Evolutionary conservation across 1,284 basidiomycete species (phyloP).

Genomic region (Pterulicium gracile): DNA sequence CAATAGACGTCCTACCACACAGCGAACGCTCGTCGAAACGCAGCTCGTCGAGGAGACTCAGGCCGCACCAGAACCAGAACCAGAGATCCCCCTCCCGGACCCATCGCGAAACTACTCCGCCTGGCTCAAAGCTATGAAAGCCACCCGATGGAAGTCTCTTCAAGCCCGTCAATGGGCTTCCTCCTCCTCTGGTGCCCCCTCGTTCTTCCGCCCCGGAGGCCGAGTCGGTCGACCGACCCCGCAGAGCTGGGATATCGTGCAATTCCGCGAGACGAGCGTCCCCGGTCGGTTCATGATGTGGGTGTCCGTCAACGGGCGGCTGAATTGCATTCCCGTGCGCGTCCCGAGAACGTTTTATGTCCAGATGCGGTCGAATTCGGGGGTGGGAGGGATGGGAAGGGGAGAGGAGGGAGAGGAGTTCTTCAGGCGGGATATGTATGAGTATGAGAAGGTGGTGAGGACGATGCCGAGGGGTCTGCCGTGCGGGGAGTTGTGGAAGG

Average conservation of each 20-base stretch:
- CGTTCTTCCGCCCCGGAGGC: conserved; percentile 64
- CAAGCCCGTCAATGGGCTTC: conserved; percentile 37
- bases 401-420: conserved; percentile 32
- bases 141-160: conserved; percentile 61
- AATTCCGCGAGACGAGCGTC: conserved; percentile 70
- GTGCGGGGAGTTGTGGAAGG: conserved; percentile 74
- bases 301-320: conserved; percentile 77
- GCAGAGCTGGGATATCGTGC: conserved; percentile 87
- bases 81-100: conserved; percentile 40
- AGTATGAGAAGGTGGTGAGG: conserved; percentile 64
- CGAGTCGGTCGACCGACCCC: conserved; percentile 37
- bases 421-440: conserved; percentile 65
- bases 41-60: not conserved
- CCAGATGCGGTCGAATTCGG: conserved; percentile 68
- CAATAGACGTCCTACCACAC: too few relatives aligned
- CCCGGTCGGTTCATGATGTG: conserved; percentile 86
- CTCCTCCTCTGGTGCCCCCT: conserved; percentile 32
- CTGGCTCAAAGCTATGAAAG: conserved; percentile 76
- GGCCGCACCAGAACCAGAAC: conserved; percentile 22
- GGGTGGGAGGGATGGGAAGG: not conserved
- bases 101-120: conserved; percentile 59
- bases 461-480: conserved; percentile 77
- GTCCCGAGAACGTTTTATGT: conserved; percentile 92
- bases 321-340: conserved; percentile 73
- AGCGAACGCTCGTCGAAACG: not conserved